A percentile compares a stretch with the other conserved stretches of the same genome.
phyloP scores from a whole-genome alignment of 2,329 filamentous ascomycete genomes.

The Hypoxylon sp. region DNA sequence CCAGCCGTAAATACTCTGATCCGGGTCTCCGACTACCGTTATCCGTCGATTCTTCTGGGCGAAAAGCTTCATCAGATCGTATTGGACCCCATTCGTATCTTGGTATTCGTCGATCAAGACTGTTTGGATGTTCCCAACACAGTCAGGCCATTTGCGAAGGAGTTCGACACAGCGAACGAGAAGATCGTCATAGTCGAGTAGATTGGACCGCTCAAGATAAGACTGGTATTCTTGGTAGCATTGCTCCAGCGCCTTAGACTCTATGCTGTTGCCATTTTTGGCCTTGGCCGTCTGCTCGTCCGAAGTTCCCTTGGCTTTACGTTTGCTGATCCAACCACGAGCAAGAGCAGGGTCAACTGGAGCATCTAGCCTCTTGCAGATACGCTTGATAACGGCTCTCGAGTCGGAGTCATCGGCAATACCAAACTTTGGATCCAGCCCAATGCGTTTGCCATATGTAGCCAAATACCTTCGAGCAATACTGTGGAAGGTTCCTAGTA shows the following conservation, averaged over 20 bases:
- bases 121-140: slow-evolving; percentile 89
- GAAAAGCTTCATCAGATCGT: slow-evolving; percentile 92
- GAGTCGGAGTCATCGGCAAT: slow-evolving; percentile 91
- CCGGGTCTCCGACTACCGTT: slow-evolving; percentile 95
- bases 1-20: slow-evolving; percentile 98
- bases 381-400: slow-evolving; percentile 82
- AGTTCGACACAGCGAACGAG: slow-evolving; percentile 87
- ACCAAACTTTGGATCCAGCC: slow-evolving; percentile 85
- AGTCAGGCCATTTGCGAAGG: slow-evolving; percentile 79
- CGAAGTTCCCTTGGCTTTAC: slow-evolving; percentile 70
- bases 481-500: slow-evolving; percentile 95
- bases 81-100: slow-evolving; percentile 95
- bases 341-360: slow-evolving; percentile 78
- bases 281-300: slow-evolving; percentile 59
- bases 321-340: slow-evolving; percentile 82
- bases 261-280: slow-evolving; percentile 60
- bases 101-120: slow-evolving; percentile 98
- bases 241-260: slow-evolving; percentile 73
- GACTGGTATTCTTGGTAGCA: slow-evolving; percentile 84
- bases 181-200: slow-evolving; percentile 95
- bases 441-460: slow-evolving; percentile 87
- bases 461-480: slow-evolving; percentile 88
- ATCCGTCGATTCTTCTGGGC: slow-evolving; percentile 81
- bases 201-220: slow-evolving; percentile 80
- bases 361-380: slow-evolving; percentile 81